phyloP scores from a whole-genome alignment of 164 flowering plant species.

The Umbellularia californica region DNA sequence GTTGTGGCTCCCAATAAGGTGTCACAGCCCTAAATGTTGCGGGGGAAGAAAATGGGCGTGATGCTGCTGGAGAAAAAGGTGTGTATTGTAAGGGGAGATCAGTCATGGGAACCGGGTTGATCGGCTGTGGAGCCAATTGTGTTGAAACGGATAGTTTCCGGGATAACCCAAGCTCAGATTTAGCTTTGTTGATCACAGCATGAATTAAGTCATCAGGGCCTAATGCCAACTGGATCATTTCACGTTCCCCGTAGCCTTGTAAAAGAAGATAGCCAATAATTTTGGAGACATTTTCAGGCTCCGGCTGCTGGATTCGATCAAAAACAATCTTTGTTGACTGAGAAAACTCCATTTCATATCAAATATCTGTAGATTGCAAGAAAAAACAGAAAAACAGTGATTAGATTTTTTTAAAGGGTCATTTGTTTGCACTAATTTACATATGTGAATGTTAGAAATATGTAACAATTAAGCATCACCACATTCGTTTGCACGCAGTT shows the following conservation, averaged over 20 bases:
- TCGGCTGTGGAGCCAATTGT: slow-evolving; percentile 27
- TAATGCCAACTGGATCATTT: slow-evolving; percentile 66
- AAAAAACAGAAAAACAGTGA: not conserved
- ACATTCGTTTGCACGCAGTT: too few relatives aligned
- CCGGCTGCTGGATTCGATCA: slow-evolving; percentile 47
- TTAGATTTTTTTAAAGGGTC: not conserved
- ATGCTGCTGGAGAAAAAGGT: slow-evolving; percentile 40
- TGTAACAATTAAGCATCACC: too few relatives aligned
- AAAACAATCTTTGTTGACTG: slow-evolving; percentile 62
- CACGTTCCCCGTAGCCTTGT: slow-evolving; percentile 46
- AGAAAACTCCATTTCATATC: slow-evolving; percentile 51
- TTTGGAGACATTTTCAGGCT: slow-evolving; percentile 58
- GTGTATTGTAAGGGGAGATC: slow-evolving; percentile 39
- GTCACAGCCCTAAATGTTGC: slow-evolving; percentile 21
- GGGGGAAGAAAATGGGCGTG: slow-evolving; percentile 35
- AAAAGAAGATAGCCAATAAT: slow-evolving; percentile 62
- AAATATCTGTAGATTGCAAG: slow-evolving; percentile 17
- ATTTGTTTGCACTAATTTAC: too few relatives aligned
- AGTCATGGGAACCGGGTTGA: slow-evolving; percentile 23
- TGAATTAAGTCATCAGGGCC: slow-evolving; percentile 49
- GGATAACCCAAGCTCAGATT: slow-evolving; percentile 34
- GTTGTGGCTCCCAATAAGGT: slow-evolving; percentile 46
- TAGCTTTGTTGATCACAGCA: slow-evolving; percentile 37
- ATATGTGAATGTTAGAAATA: too few relatives aligned
- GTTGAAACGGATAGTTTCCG: slow-evolving; percentile 19